phyloP scores from a whole-genome alignment of 2,329 filamentous ascomycete species.

The Colletotrichum sp. region DNA sequence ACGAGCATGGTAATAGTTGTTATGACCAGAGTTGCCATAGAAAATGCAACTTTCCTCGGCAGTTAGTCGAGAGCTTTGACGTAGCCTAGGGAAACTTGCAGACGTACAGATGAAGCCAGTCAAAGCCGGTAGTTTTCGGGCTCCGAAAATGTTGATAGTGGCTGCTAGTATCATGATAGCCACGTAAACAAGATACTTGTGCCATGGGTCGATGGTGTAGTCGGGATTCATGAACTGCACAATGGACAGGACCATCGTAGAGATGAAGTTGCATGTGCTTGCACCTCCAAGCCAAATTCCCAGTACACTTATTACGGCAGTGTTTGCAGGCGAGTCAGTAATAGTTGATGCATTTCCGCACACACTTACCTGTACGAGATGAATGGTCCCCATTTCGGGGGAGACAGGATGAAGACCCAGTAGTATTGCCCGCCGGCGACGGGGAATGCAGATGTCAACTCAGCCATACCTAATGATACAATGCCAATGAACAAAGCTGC shows the following conservation, averaged over 20 bases:
- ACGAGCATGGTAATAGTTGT: neutral
- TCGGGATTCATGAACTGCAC: neutral
- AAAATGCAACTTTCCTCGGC: neutral
- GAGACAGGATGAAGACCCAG: conserved; percentile 27
- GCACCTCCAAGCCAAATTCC: neutral
- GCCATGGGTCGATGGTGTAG: neutral
- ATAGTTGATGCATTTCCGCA: neutral
- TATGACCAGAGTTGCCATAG: neutral
- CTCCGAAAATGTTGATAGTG: neutral
- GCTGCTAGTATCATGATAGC: neutral
- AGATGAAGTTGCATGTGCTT: conserved; percentile 21
- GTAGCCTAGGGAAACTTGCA: neutral
- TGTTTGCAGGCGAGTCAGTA: neutral
- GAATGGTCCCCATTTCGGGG: conserved; percentile 24
- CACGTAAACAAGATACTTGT: neutral
- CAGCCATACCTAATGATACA: conserved; percentile 29
- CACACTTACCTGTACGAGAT: neutral
- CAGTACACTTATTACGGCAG: neutral
- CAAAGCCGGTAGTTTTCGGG: neutral
- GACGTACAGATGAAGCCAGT: neutral
- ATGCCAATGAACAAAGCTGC: conserved; percentile 30
- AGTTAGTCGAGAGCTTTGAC: neutral
- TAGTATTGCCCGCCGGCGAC: conserved; percentile 31
- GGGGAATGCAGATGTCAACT: conserved; percentile 28
- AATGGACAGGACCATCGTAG: conserved; percentile 27